Evolutionary conservation across 129 eudicot species (phyloP).

Genomic region (Pulicaria dysenterica): DNA sequence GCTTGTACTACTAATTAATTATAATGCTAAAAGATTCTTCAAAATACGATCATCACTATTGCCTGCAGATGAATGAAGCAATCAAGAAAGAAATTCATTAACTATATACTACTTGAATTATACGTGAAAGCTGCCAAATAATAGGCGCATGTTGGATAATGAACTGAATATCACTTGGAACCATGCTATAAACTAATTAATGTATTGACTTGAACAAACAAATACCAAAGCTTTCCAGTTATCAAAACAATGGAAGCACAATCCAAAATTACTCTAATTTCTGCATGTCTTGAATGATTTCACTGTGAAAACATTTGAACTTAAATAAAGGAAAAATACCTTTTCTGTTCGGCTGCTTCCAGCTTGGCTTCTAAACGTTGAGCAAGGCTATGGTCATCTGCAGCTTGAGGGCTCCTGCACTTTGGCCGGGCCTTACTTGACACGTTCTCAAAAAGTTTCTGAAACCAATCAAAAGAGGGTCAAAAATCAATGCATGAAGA

Average conservation of each 20-base stretch:
- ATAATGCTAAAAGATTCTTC: too few species aligned
- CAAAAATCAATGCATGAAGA: conserved; percentile 12
- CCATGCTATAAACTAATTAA: too few species aligned
- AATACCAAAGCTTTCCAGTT: too few species aligned
- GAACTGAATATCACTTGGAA: conserved; percentile 33
- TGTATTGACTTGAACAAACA: too few species aligned
- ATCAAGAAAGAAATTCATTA: too few species aligned
- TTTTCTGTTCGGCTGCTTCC: conserved; percentile 89
- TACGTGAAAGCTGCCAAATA: conserved; percentile 25
- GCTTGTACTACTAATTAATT: too few species aligned
- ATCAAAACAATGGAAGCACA: too few species aligned
- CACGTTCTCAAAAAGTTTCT: conserved; percentile 77
- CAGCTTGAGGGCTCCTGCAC: conserved; percentile 64
- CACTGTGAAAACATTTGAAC: conserved; percentile 3
- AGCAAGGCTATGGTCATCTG: conserved; percentile 58
- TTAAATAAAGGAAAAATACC: conserved; percentile 42
- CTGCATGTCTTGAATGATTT: neutral
- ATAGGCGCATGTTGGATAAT: conserved; percentile 23
- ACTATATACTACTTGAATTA: neutral
- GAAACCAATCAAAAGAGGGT: conserved; percentile 21
- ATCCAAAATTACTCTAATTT: neutral
- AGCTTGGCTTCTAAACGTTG: conserved; percentile 92
- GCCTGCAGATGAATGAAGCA: too few species aligned
- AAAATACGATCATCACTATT: too few species aligned
- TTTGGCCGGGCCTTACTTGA: conserved; percentile 83